A percentile compares a stretch with the other conserved stretches of the same genome.
Evolutionary conservation across 73 alveolate genomes (phyloP).

Genomic region (Paramecium caudatum): DNA sequence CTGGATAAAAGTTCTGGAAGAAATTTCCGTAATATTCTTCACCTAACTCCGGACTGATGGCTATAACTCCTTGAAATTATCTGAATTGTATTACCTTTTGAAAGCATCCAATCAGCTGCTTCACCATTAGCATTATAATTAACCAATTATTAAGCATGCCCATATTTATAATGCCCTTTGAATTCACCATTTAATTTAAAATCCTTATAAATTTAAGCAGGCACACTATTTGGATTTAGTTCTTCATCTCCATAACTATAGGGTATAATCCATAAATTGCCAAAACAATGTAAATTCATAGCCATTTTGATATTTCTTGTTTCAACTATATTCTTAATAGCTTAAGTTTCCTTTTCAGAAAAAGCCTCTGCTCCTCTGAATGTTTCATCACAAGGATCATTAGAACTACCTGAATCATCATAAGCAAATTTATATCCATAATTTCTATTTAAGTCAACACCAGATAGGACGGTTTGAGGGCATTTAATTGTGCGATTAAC

Average conservation of each 20-base stretch:
- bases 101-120: conserved; percentile 68
- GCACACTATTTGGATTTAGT: background rate
- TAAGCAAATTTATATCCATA: conserved; percentile 89
- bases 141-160: background rate
- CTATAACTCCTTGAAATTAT: conserved; percentile 1
- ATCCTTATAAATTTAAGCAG: conserved; percentile 12
- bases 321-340: conserved; percentile 84
- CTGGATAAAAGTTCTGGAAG: conserved; percentile 18
- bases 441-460: conserved; percentile 97
- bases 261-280: conserved; percentile 92
- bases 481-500: conserved; percentile 77
- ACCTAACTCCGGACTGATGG: conserved; percentile 59
- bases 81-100: background rate
- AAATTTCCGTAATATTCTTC: background rate
- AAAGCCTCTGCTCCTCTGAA: conserved; percentile 94
- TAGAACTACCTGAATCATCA: conserved; percentile 92
- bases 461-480: conserved; percentile 75
- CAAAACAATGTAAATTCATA: conserved; percentile 94
- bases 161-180: background rate
- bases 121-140: conserved; percentile 55
- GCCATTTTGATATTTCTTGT: conserved; percentile 83
- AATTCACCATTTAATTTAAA: background rate
- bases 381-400: conserved; percentile 91
- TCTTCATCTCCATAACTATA: conserved; percentile 75
- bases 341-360: conserved; percentile 95